phyloP scores from a whole-genome alignment of 495 filamentous ascomycete species.

The Lasiosphaeria ovina region DNA sequence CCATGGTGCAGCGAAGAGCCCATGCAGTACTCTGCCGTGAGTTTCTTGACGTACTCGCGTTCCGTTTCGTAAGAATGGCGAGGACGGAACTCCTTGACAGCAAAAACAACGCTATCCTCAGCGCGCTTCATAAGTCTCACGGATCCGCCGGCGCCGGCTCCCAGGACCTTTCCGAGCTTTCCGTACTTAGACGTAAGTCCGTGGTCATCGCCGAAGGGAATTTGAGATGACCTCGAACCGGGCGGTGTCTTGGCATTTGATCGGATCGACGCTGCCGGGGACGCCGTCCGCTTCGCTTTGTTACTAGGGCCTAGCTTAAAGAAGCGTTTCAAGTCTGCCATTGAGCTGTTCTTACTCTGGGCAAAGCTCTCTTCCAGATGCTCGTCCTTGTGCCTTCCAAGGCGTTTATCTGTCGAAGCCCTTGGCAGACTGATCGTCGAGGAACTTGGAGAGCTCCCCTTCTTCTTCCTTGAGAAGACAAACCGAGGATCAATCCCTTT shows the following conservation, averaged over 20 bases:
- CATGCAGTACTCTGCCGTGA: slow-evolving; percentile 99
- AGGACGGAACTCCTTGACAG: slow-evolving; percentile 94
- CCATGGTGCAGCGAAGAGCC: slow-evolving; percentile 96
- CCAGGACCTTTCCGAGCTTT: slow-evolving; percentile 88
- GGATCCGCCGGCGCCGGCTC: slow-evolving; percentile 92
- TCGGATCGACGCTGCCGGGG: slow-evolving; percentile 51
- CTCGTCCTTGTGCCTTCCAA: slow-evolving; percentile 50
- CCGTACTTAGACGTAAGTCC: slow-evolving; percentile 89
- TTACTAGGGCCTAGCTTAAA: slow-evolving; percentile 67
- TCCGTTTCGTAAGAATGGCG: slow-evolving; percentile 91
- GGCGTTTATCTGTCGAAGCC: slow-evolving; percentile 31
- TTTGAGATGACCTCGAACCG: slow-evolving; percentile 56
- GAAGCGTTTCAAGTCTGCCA: slow-evolving; percentile 92
- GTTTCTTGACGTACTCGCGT: slow-evolving; percentile 96
- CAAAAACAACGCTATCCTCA: slow-evolving; percentile 88
- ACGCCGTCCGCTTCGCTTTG: slow-evolving; percentile 65
- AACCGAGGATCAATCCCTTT: slow-evolving; percentile 77
- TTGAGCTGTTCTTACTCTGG: slow-evolving; percentile 71
- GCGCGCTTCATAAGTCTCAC: slow-evolving; percentile 91
- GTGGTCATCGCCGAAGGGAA: slow-evolving; percentile 94
- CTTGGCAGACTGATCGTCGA: slow-evolving; percentile 46
- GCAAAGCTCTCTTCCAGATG: slow-evolving; percentile 27
- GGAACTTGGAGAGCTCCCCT: slow-evolving; percentile 37
- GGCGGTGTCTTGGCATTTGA: slow-evolving; percentile 59
- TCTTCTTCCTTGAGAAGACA: slow-evolving; percentile 65